Percentiles rank a stretch among this genome's conserved stretches.
phyloP scores from a whole-genome alignment of 1,284 basidiomycete genomes.

The Mycosarcoma mackinlayi region DNA sequence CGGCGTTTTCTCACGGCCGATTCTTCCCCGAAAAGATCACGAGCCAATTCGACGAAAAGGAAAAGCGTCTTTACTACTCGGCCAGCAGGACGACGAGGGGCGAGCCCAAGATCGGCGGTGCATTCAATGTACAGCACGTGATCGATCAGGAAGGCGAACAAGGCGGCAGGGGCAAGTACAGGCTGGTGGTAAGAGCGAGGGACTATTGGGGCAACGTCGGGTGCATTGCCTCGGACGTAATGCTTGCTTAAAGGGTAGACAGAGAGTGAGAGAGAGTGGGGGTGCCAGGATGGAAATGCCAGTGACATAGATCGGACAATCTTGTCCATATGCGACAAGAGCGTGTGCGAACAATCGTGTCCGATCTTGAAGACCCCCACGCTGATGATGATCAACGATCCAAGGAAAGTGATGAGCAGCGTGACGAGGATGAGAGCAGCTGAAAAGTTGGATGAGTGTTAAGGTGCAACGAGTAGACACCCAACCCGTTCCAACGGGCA shows the following conservation, averaged over 20 bases:
- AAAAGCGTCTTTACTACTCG: slow-evolving; percentile 47
- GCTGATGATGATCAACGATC: too few relatives aligned
- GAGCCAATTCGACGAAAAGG: slow-evolving; percentile 63
- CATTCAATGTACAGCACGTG: slow-evolving; percentile 37
- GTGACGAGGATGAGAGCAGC: too few relatives aligned
- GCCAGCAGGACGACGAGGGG: slow-evolving; percentile 42
- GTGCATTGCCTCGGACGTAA: slow-evolving; percentile 50
- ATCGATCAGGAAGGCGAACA: slow-evolving; percentile 30
- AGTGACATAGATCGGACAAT: too few relatives aligned
- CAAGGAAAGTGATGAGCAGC: too few relatives aligned
- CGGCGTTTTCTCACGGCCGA: slow-evolving; percentile 42
- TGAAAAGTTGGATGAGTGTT: too few relatives aligned
- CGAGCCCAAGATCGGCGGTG: slow-evolving; percentile 43
- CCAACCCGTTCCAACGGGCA: too few relatives aligned
- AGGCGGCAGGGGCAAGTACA: slow-evolving; percentile 43
- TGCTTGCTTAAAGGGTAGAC: slow-evolving; percentile 18
- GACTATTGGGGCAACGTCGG: slow-evolving; percentile 56
- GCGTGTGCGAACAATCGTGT: too few relatives aligned
- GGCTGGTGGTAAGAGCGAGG: slow-evolving; percentile 53
- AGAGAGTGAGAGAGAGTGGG: too few relatives aligned
- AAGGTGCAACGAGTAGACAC: too few relatives aligned
- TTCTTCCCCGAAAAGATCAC: slow-evolving; percentile 43
- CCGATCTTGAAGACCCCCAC: too few relatives aligned
- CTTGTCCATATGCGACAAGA: too few relatives aligned
- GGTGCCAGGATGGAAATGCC: background rate